Base-by-base conservation (phyloP, 805 yeast species). In the Candida pini region DNA sequence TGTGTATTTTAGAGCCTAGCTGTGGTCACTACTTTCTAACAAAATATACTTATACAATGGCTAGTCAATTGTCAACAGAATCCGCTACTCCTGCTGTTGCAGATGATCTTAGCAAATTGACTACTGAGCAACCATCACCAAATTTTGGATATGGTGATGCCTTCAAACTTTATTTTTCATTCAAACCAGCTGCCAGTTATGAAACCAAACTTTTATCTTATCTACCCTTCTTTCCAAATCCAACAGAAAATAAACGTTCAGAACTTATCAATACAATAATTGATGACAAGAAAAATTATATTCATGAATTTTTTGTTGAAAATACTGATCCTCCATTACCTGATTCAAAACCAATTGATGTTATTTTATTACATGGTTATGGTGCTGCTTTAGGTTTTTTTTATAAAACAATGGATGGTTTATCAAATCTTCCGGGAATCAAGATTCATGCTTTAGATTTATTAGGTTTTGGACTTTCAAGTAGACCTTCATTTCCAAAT, bases 331-430 rank as follows among this genome's bases (percentile, higher is more conserved):
- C 42, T 3, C 33, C 38, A 8, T 18, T 28, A 24, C 35, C 18
- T 1, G 36, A 34, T 28, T 41, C 35, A 2, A 33, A 44, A 4
- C 41, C 51, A 13, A 16, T 43, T 8, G 49, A 49, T 14, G 59
- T 87, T 8, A 87, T 90, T 4, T 56, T 90, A 40, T 62, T 90
- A 2, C 98, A 90, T 58, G 98, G 98, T 0, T 88, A 86, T 53
- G 96, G 95, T 1, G 95, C 97, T 0, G 82, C 95, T 1, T 71
- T 88, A 13, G 90, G 92, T 23, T 77, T 87, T 34, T 90, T 77
- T 49, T 78, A 78, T 53, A 71, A 76, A 38, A 89, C 85, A 52
- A 78, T 84, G 48, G 73, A 70, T 26, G 65, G 58, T 0, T 56
- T 81, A 31, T 53, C 73, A 4, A 40, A 62, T 5, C 60, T 80